phyloP scores from a whole-genome alignment of 2,329 filamentous ascomycete genomes.

The Talaromyces sp. region DNA sequence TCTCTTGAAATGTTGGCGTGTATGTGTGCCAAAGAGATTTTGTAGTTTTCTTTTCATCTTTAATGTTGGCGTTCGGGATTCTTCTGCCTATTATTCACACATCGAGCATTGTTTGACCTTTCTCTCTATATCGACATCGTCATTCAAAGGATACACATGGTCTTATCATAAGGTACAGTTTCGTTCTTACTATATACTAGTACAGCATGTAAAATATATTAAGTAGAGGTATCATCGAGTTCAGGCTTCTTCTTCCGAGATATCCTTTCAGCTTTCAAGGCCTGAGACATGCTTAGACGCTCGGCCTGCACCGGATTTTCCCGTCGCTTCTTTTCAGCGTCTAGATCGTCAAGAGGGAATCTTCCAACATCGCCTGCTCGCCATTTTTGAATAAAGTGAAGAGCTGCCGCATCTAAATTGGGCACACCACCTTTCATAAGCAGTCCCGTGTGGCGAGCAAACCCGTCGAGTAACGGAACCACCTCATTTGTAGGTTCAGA shows the following conservation, averaged over 20 bases:
- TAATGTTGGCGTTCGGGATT: constrained; percentile 28
- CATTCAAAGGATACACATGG: constrained; percentile 8
- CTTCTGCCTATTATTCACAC: constrained; percentile 24
- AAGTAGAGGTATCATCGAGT: constrained; percentile 21
- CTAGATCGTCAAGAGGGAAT: constrained; percentile 79
- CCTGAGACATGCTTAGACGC: constrained; percentile 48
- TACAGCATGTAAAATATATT: constrained; percentile 31
- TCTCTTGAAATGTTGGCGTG: constrained; percentile 48
- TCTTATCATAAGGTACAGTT: neutral
- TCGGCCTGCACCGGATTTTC: constrained; percentile 32
- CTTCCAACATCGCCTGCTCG: constrained; percentile 72
- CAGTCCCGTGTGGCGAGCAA: constrained; percentile 75
- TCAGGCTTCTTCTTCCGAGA: constrained; percentile 31
- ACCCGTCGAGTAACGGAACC: constrained; percentile 67
- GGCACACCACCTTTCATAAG: constrained; percentile 72
- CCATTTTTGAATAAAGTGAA: constrained; percentile 83
- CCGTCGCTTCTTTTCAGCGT: constrained; percentile 60
- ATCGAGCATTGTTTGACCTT: constrained; percentile 15
- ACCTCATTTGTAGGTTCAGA: constrained; percentile 81
- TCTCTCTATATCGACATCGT: constrained; percentile 9
- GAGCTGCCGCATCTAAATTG: constrained; percentile 71
- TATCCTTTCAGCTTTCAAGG: constrained; percentile 43
- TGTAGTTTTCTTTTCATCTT: constrained; percentile 11
- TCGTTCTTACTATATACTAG: constrained; percentile 22
- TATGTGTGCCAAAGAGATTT: neutral